Base-by-base conservation (phyloP, 2,329 filamentous ascomycete genomes). In the Cladophialophora yegresii region DNA sequence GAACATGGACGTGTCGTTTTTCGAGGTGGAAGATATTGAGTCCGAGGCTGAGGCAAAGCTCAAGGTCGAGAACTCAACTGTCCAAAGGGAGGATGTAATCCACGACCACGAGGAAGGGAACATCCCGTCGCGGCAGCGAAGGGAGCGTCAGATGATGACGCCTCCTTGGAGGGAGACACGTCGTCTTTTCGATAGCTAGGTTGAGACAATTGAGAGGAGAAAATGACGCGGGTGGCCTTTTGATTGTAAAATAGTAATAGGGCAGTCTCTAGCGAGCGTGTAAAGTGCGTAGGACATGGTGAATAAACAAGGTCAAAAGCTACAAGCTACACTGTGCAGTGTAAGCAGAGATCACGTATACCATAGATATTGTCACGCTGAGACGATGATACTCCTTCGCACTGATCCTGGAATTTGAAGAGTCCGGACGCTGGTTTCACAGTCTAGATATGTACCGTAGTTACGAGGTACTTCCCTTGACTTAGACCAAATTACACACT, bases 1-100 rank as follows among this genome's bases (percentile, higher is more conserved):
- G 49, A 40, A 58, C 43, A 53, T 61, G 51, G 58, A 56, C 28
- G 30, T 28, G 7, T 40, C 40, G 50, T 59, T 51, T 10, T 51
- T 26, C n/a, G 47, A 53, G 22, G 13, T 12, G n/a, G n/a, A 33
- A 5, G 20, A 30, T 23, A 16, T 32, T 5, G 23, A 22, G 7
- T 23, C 13, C 26, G 45, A n/a, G 12, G 8, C 2, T n/a, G n/a
- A n/a, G n/a, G n/a, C n/a, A n/a, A 12, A 6, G 16, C 10, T 10
- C 28, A 28, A 57, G 23, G 10, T 20, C 22, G 40, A 30, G 22
- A 32, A 10, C 10, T 28, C 7, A n/a, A 43, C 36, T 43, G 16
- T 1, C 13, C 3, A n/a, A 43, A n/a, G 5, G 4, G 16, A 43
- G 36, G 7, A 6, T 2, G 13, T 0, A 6, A 7, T 2, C 36